Base-by-base conservation (phyloP, 2,329 filamentous ascomycete genomes). In the Colletotrichum sp. region DNA sequence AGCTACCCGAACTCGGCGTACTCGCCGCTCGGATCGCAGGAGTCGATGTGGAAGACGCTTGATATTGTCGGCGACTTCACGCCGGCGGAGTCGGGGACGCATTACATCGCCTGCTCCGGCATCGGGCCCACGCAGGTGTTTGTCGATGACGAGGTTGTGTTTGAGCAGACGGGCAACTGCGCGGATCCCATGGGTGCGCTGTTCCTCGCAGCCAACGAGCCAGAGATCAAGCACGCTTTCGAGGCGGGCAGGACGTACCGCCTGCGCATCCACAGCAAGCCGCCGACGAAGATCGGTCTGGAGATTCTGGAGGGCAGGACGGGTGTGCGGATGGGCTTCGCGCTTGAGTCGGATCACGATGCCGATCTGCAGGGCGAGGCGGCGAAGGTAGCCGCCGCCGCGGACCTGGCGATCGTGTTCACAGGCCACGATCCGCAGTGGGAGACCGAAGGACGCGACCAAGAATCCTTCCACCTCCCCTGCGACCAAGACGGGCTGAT, bases 401-500 rank as follows among this genome's bases (percentile, higher is more conserved):
- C 93, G 5, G 85, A 89, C 62, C 81, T 85, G 3, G 89, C 96
- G 78, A 87, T 95, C 7, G 90, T 93, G 0, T 91, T 94, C 77
- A 89, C 91, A 77, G 92, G 93, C 3, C 86, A 94, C 32, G 93
- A 93, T 78, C 87, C 82, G 6, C 80, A 82, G 73, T 83, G 82
- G 82, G 83, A 85, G 78, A 84, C 82, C 0, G 83, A 94, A 92
- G 86, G 87, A 63, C 92, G 93, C 6, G 89, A 95, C 74, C 88
- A 91, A 61, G 86, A 90, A 1, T 87, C 87, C 7, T 85, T 90
- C 10, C 85, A 86, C 28, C 65, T 73, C 9, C 71, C 71, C 8
- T 59, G 34, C 77, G 93, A 95, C 80, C 91, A 94, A 71, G 94
- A 96, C 81, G 93, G 93, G 73, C 83, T 94, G 0, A 87, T 94